A percentile compares a stretch with the other conserved stretches of the same genome.
Evolutionary conservation across 192 early-diverging fungal species (phyloP).

Genomic region (Backusella parvicylindrica): DNA sequence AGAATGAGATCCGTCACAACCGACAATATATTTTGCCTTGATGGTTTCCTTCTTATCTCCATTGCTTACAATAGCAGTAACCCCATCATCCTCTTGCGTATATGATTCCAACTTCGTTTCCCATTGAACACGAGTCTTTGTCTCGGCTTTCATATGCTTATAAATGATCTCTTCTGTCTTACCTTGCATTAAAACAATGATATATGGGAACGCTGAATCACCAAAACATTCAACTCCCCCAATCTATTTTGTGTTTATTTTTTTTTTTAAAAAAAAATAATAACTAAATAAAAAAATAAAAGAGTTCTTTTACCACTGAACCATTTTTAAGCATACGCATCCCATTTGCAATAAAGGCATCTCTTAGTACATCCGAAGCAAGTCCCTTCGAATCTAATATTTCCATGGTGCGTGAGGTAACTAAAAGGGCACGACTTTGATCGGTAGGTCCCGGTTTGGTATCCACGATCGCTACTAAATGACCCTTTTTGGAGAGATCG

Average conservation of each 20-base stretch:
- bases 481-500: slow-evolving; percentile 2
- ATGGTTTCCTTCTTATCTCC: background rate
- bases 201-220: slow-evolving; percentile 17
- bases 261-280: background rate
- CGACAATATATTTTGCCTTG: slow-evolving; percentile 20
- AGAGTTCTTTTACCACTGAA: background rate
- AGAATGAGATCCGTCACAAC: slow-evolving; percentile 35
- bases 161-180: slow-evolving; percentile 8
- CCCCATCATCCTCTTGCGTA: slow-evolving; percentile 10
- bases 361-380: background rate
- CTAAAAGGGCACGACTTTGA: slow-evolving; percentile 13
- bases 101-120: slow-evolving; percentile 12
- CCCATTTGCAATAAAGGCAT: too few relatives aligned
- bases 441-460: background rate
- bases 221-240: background rate
- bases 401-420: slow-evolving; percentile 12
- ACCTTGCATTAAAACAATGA: slow-evolving; percentile 10
- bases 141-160: background rate
- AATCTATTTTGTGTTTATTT: too few relatives aligned
- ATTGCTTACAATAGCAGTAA: background rate
- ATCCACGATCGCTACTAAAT: slow-evolving; percentile 4
- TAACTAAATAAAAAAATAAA: background rate
- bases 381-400: background rate
- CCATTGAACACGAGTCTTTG: background rate
- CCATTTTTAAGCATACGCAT: background rate